Base-by-base conservation (phyloP, 108 stramenopile genomes). In the Asterionellopsis glacialis region DNA sequence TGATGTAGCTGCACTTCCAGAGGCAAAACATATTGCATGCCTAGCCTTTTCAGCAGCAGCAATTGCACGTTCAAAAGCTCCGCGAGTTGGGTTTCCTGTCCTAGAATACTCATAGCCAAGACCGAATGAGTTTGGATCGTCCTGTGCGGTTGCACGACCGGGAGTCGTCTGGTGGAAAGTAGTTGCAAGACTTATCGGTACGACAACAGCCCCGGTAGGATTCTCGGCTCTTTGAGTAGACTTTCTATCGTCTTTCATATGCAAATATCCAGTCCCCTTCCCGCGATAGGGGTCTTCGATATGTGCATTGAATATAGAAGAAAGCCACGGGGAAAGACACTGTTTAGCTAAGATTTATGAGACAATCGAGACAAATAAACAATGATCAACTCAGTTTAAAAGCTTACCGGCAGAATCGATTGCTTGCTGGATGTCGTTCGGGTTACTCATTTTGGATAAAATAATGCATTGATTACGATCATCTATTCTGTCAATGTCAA, bases 1-100 rank as follows among this genome's bases (percentile, higher is more conserved):
- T 6, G 85, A 83, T n/a, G 85, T 89, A 11, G 96, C 95, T 2
- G 95, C 92, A 59, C 88, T 82, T 26, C 96, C 96, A 11, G 88
- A 91, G 11, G 87, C 75, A 77, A 91, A 95, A 22, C 83, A 83
- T 16, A 83, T 72, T 56, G 76, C 74, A 55, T 82, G 77, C 51
- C 57, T 79, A 19, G 88, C 79, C 54, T 72, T 63, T 60, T 90
- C 88, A 10, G 84, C 84, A 6, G 73, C 65, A 0, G 84, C 88
- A 24, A 90, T 68, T 14, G 87, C 87, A 44, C 90, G 70, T 73
- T 94, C 93, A 52, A 94, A 88, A 12, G 81, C 82, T 11, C 90
- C 88, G 68, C 93, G 69, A 6, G 89, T 89, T 0, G 93, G 88
- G 63, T 91, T 94, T 11, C 87, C 73, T 25, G 84, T 84, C 42